phyloP scores from a whole-genome alignment of 805 yeast genomes.

The Metschnikowia lachancei region DNA sequence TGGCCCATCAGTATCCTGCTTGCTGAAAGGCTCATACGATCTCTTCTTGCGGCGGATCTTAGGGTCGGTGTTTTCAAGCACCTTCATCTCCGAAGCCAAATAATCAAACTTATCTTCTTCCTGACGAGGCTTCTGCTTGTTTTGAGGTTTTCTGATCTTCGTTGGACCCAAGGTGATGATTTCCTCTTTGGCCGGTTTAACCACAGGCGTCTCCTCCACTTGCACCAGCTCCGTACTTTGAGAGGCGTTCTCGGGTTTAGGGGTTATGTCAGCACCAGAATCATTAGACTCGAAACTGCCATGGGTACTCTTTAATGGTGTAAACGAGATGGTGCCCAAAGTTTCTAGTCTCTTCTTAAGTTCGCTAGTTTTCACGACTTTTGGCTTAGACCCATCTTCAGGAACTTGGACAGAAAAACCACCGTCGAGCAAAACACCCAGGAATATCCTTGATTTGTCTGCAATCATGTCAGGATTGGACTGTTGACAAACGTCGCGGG shows the following conservation, averaged over 20 bases:
- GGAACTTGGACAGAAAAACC: slow-evolving; percentile 11
- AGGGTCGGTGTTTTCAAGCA: slow-evolving; percentile 18
- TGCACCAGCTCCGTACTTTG: too few species aligned
- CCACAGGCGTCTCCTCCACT: neutral
- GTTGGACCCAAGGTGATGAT: slow-evolving; percentile 6
- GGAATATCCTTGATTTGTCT: slow-evolving; percentile 2
- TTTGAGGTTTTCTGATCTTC: neutral
- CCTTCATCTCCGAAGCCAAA: slow-evolving; percentile 7
- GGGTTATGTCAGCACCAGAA: neutral
- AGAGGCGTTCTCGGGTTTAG: neutral
- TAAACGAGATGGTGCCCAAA: neutral
- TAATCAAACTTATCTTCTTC: slow-evolving; percentile 13
- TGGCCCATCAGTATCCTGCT: slow-evolving; percentile 48
- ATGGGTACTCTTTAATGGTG: neutral
- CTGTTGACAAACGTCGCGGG: neutral
- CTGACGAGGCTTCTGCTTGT: neutral
- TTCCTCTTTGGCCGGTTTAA: slow-evolving; percentile 3
- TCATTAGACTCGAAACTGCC: neutral
- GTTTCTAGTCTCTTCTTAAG: slow-evolving; percentile 3
- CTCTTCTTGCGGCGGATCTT: slow-evolving; percentile 35
- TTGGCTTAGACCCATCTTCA: slow-evolving; percentile 14
- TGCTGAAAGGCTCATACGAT: slow-evolving; percentile 59
- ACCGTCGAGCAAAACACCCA: neutral
- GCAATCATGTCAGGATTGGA: neutral
- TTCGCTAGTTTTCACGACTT: slow-evolving; percentile 18